phyloP scores from a whole-genome alignment of 352 stramenopile species.

The Phytophthora lateralis region DNA sequence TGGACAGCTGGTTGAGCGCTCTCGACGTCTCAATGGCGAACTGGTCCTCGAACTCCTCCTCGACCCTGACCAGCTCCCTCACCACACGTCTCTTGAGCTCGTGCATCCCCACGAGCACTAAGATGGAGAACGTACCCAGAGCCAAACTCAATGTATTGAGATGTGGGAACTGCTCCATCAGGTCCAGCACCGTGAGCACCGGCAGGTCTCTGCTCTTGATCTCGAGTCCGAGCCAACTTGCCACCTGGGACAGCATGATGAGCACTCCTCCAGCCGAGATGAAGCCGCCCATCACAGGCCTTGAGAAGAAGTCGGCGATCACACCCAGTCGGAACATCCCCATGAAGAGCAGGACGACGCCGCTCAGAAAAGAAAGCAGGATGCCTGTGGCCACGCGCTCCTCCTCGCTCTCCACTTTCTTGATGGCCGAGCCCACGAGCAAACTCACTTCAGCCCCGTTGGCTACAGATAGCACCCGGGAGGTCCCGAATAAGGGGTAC shows the following conservation, averaged over 20 bases:
- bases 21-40: slow-evolving; percentile 55
- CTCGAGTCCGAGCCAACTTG: slow-evolving; percentile 58
- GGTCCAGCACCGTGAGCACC: slow-evolving; percentile 60
- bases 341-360: slow-evolving; percentile 58
- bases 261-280: slow-evolving; percentile 69
- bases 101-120: slow-evolving; percentile 53
- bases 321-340: slow-evolving; percentile 65
- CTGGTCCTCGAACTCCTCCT: slow-evolving; percentile 48
- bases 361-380: slow-evolving; percentile 73
- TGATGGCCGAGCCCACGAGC: slow-evolving; percentile 65
- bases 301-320: slow-evolving; percentile 74
- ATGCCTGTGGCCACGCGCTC: slow-evolving; percentile 70
- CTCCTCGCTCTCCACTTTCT: slow-evolving; percentile 51
- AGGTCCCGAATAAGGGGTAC: slow-evolving; percentile 77
- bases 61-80: slow-evolving; percentile 34
- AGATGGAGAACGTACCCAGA: slow-evolving; percentile 52
- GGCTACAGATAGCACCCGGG: slow-evolving; percentile 60
- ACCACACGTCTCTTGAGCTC: slow-evolving; percentile 47
- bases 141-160: slow-evolving; percentile 59
- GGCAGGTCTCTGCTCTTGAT: slow-evolving; percentile 55
- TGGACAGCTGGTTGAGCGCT: slow-evolving; percentile 29
- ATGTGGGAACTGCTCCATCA: slow-evolving; percentile 49
- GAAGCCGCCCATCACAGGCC: slow-evolving; percentile 76
- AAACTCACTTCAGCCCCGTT: slow-evolving; percentile 73
- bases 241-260: slow-evolving; percentile 71